These are phyloP conservation scores for Zea mays DNA, from an alignment of 176 grass and related monocot species.

Conservation along the genomic window Zm-B73-REFERENCE-NAM-5.0 NC_050096.1:225221501-225222000, in stretches of 20 bases:
- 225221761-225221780: not conserved
- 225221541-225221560: not conserved
- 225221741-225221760: not conserved
- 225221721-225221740: not conserved
- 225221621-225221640: not conserved
- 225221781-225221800: no score
- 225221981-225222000: not conserved
- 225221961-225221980: not conserved
- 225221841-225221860: no score
- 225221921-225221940: not conserved
- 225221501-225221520: not conserved
- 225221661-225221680: not conserved
- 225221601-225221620: not conserved
- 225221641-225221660: not conserved
- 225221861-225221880: no score
- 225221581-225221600: not conserved
- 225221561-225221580: not conserved
- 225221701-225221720: not conserved
- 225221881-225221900: no score
- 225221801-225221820: no score
- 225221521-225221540: not conserved
- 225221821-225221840: no score
- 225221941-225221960: not conserved
- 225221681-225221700: not conserved
- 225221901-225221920: not conserved